Percentiles rank a stretch among this genome's conserved stretches.
These are phyloP conservation scores for Schizosaccharomyces japonicus DNA, from an alignment of 805 yeast genomes.

Conservation along the genomic window DNA sequence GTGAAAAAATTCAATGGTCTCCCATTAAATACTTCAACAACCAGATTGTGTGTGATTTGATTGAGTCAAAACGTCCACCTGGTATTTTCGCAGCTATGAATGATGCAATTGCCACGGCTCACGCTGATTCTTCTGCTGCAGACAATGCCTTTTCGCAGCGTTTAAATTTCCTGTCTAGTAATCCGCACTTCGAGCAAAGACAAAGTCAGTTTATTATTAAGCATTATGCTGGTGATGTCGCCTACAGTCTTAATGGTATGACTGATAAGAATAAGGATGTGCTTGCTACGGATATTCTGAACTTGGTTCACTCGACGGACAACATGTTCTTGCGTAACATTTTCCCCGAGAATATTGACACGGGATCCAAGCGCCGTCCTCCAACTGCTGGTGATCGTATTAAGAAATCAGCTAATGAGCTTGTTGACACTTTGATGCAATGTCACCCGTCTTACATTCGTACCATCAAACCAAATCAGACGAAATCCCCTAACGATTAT, in stretches of 20 bases:
- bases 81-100: conserved; percentile 90
- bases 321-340: conserved; percentile 36
- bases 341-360: conserved; percentile 43
- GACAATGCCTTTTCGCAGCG: conserved; percentile 90
- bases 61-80: conserved; percentile 83
- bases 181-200: conserved; percentile 75
- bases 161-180: conserved; percentile 55
- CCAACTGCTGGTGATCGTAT: conserved; percentile 94
- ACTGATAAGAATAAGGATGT: conserved; percentile 95
- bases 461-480: conserved; percentile 91
- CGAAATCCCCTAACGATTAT: conserved; percentile 71
- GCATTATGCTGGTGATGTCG: conserved; percentile 97
- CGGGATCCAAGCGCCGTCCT: conserved; percentile 55
- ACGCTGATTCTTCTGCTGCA: conserved; percentile 89
- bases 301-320: conserved; percentile 46
- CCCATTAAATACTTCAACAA: conserved; percentile 92
- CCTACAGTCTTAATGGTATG: conserved; percentile 69
- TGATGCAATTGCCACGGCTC: conserved; percentile 95
- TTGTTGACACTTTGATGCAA: conserved; percentile 69
- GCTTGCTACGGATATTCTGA: conserved; percentile 65
- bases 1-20: conserved; percentile 89
- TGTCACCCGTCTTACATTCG: conserved; percentile 92
- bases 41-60: conserved; percentile 85
- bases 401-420: conserved; percentile 67
- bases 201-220: conserved; percentile 68